Conservation (phyloP, 2,329 filamentous ascomycete genomes). For the Simplicillium aogashimaense region DNA sequence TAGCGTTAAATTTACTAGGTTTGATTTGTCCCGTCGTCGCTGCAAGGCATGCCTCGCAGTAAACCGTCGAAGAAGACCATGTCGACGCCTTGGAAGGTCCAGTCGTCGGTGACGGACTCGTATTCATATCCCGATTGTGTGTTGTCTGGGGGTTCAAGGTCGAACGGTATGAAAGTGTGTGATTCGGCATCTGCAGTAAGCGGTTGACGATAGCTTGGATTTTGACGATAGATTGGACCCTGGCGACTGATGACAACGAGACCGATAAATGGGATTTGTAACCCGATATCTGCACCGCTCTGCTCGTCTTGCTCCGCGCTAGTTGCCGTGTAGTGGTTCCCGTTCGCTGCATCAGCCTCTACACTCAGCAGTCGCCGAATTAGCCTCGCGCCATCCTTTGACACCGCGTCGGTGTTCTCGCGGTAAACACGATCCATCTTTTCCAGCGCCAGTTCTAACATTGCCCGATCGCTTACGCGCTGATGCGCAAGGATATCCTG, state of each 20-base stretch:
- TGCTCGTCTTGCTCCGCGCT: too few relatives aligned
- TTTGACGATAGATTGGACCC: too few relatives aligned
- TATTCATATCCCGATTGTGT: too few relatives aligned
- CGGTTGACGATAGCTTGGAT: too few relatives aligned
- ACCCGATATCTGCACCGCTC: too few relatives aligned
- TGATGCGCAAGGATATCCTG: conserved; percentile 6
- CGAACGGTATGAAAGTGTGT: too few relatives aligned
- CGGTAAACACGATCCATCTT: neutral
- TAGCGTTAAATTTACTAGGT: too few relatives aligned
- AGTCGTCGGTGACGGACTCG: conserved; percentile 14
- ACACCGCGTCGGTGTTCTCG: too few relatives aligned
- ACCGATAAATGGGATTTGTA: neutral
- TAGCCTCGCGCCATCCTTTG: neutral
- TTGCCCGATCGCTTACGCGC: conserved; percentile 5
- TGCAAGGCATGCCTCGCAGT: neutral
- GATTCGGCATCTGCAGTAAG: too few relatives aligned
- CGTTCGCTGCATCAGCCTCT: neutral
- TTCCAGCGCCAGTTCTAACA: conserved; percentile 4
- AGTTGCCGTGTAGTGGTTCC: too few relatives aligned
- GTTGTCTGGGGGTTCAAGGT: too few relatives aligned
- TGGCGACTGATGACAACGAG: too few relatives aligned
- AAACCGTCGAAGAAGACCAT: conserved; percentile 19
- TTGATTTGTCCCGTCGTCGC: neutral
- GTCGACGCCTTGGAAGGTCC: conserved; percentile 23
- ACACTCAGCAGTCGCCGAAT: neutral